A percentile compares a stretch with the other conserved stretches of the same genome.
Evolutionary conservation across 2,329 filamentous ascomycete genomes (phyloP).

Genomic region (Phialophora macrospora): DNA sequence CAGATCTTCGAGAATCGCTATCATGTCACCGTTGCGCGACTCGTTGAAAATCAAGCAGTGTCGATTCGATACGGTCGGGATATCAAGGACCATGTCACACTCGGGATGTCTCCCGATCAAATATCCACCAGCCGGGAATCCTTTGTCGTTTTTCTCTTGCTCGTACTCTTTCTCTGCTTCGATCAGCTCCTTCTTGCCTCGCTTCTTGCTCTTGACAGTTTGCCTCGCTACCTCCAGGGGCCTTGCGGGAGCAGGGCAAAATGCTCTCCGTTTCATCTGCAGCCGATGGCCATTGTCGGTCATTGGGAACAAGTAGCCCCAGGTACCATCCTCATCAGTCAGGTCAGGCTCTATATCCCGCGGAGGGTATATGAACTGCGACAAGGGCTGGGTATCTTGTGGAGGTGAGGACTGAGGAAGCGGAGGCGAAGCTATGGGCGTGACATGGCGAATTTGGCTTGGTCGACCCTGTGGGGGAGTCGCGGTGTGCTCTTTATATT

Average conservation of each 20-base stretch:
- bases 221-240: slow-evolving; percentile 51
- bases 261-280: slow-evolving; percentile 74
- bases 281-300: slow-evolving; percentile 72
- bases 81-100: slow-evolving; percentile 79
- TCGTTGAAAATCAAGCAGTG: slow-evolving; percentile 61
- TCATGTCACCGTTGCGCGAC: slow-evolving; percentile 60
- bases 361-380: slow-evolving; percentile 78
- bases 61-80: slow-evolving; percentile 83
- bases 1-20: slow-evolving; percentile 85
- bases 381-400: slow-evolving; percentile 76
- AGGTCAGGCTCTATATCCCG: slow-evolving; percentile 76
- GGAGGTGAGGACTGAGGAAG: slow-evolving; percentile 66
- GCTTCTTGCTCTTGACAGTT: slow-evolving; percentile 47
- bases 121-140: slow-evolving; percentile 78
- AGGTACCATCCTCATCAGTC: slow-evolving; percentile 83
- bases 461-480: slow-evolving; percentile 68
- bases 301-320: slow-evolving; percentile 90
- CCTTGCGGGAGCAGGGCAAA: slow-evolving; percentile 64
- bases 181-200: slow-evolving; percentile 56
- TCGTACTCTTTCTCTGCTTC: slow-evolving; percentile 65
- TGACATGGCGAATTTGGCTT: slow-evolving; percentile 57
- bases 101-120: slow-evolving; percentile 91
- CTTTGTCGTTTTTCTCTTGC: slow-evolving; percentile 59
- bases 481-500: slow-evolving; percentile 70
- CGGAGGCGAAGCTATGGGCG: slow-evolving; percentile 54